phyloP scores from a whole-genome alignment of 148 eudicot species.

The Chenopodium quinoa region DNA sequence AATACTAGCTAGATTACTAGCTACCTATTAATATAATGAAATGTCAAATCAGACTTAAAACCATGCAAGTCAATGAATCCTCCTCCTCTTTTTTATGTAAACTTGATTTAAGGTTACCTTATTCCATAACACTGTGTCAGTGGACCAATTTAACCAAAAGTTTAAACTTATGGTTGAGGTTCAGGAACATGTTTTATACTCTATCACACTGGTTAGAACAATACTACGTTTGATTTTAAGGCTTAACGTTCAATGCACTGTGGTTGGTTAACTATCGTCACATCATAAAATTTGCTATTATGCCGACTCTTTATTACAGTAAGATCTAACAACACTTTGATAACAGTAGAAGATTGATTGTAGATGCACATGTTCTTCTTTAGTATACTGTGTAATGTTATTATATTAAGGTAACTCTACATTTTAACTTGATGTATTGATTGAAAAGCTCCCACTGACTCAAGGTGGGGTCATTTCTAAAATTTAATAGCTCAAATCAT shows the following conservation, averaged over 20 bases:
- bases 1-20: neutral
- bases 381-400: neutral
- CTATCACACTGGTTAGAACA: too few species aligned
- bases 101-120: neutral
- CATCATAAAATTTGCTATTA: too few species aligned
- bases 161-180: too few species aligned
- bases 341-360: neutral
- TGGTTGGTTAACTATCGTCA: too few species aligned
- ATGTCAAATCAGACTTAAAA: slow-evolving; percentile 14
- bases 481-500: neutral
- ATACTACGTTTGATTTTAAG: too few species aligned
- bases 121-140: too few species aligned
- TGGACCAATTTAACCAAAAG: too few species aligned
- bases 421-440: slow-evolving; percentile 1
- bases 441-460: slow-evolving; percentile 20
- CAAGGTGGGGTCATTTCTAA: slow-evolving; percentile 1
- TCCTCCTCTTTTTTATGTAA: neutral
- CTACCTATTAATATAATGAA: slow-evolving; percentile 2
- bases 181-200: too few species aligned
- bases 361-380: neutral
- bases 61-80: neutral
- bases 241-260: too few species aligned
- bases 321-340: too few species aligned
- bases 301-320: too few species aligned
- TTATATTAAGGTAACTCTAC: neutral